A percentile compares a stretch with the other conserved stretches of the same genome.
Evolutionary conservation across 306 rosid species (phyloP).

Genomic region (Heteromeles arbutifolia): DNA sequence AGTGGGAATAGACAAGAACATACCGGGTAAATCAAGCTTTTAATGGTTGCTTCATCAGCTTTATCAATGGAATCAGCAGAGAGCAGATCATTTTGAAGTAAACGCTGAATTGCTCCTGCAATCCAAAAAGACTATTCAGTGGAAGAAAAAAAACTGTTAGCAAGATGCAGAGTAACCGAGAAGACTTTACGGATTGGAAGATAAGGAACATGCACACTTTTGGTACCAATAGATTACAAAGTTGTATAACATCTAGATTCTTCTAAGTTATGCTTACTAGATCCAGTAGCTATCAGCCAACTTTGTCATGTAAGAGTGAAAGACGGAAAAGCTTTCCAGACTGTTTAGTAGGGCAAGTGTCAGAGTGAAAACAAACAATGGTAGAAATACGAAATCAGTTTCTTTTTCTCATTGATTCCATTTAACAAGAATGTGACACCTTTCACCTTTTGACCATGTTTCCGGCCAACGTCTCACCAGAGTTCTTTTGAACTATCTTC

Average conservation of each 20-base stretch:
- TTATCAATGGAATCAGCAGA: constrained; percentile 65
- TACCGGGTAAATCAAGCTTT: constrained; percentile 85
- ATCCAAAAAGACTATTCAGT: constrained; percentile 22
- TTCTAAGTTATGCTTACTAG: neutral
- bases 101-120: constrained; percentile 84
- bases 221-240: neutral
- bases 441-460: neutral
- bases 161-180: neutral
- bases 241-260: neutral
- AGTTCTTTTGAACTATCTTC: neutral
- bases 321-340: neutral
- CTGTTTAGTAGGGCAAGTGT: neutral
- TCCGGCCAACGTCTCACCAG: neutral
- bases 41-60: constrained; percentile 72
- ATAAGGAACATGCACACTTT: neutral
- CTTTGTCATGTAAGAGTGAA: neutral
- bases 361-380: neutral
- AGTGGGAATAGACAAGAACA: constrained; percentile 10
- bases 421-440: neutral
- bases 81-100: constrained; percentile 60
- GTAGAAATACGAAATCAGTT: neutral
- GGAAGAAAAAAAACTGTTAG: constrained; percentile 12
- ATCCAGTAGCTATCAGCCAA: neutral
- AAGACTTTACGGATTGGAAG: neutral
- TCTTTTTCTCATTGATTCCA: neutral